Base-by-base conservation (phyloP, 805 yeast species). In the Naumovozyma baii region DNA sequence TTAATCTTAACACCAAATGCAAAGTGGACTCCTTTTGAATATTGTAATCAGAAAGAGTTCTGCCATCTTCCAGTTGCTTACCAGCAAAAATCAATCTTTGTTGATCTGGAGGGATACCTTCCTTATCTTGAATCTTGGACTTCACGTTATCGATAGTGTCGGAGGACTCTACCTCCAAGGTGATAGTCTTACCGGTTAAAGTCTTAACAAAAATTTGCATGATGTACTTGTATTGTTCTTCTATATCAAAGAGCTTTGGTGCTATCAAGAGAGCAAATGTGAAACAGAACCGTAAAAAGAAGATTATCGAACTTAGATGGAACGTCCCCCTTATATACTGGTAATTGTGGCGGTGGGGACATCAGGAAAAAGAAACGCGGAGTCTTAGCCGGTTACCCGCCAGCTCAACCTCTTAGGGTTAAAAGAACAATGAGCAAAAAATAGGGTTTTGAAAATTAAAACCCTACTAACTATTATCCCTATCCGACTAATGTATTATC, bases 81-180 rank as follows among this genome's bases (percentile, higher is more conserved):
- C 95, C 95, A 55, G 95, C 95, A 59, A 86, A 86, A 69, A 86
- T 86, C 58, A 86, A 73, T 72, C 95, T 79, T 71, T 86, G 95
- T 68, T 86, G 95, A 73, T 86, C 95, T 54, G 95, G 95, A 58
- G 95, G 95, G 57, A 86, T 86, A 57, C 95, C 95, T 68, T 85
- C 95, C 76, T 86, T 86, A 71, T 86, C 95, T 69, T 86, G 95
- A 60, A 86, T 86, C 78, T 86, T 86, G 57, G 90, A 75, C 76
- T 86, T 86, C 68, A 86, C 95, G 61, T 86, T 86, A 73, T 86
- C 95, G 62, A 86, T 86, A 52, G 95, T 85, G 74, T 86, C 95
- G 43, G 94, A 84, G 46, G 95, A 85, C 70, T 86, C 95, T 55
- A 86, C 70, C 49, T 81, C 88, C 50, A 81, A 68, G 54, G 94